A percentile compares a stretch with the other conserved stretches of the same genome.
Evolutionary conservation across 441 rosid species (phyloP).

Genomic region (Gossypium trilobum): DNA sequence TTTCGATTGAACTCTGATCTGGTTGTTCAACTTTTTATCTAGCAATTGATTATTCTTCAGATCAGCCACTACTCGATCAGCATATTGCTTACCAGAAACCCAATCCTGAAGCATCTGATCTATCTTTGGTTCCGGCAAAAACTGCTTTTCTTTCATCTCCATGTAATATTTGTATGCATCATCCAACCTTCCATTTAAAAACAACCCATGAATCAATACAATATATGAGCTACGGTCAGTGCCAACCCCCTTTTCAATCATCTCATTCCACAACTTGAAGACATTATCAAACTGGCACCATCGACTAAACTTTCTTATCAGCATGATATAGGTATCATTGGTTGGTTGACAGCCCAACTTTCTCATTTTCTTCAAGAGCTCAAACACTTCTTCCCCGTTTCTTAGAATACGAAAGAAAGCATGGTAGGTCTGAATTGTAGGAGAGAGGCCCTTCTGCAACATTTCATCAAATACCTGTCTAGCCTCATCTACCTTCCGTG

Average conservation of each 20-base stretch:
- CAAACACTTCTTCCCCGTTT: constrained; percentile 63
- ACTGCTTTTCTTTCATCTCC: constrained; percentile 70
- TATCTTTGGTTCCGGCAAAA: constrained; percentile 54
- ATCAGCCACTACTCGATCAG: constrained; percentile 27
- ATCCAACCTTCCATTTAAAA: constrained; percentile 74
- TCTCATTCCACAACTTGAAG: constrained; percentile 60
- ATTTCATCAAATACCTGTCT: constrained; percentile 53
- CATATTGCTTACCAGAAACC: constrained; percentile 51
- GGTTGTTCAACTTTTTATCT: constrained; percentile 17
- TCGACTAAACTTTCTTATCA: constrained; percentile 77
- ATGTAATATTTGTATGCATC: constrained; percentile 58
- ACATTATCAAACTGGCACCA: constrained; percentile 69
- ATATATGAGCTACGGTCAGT: constrained; percentile 69
- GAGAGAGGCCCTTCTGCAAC: constrained; percentile 43
- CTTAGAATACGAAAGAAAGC: constrained; percentile 57
- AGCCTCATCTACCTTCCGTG: constrained; percentile 51
- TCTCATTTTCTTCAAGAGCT: constrained; percentile 64
- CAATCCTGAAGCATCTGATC: constrained; percentile 67
- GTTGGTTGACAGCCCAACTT: constrained; percentile 56
- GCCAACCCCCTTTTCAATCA: constrained; percentile 54
- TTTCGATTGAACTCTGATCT: constrained; percentile 17
- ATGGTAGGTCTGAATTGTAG: constrained; percentile 64
- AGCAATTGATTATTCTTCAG: constrained; percentile 18
- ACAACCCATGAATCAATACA: constrained; percentile 80
- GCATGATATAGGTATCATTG: constrained; percentile 68